Evolutionary conservation across 2,329 filamentous ascomycete species (phyloP).

Genomic region (Pyricularia sp.): DNA sequence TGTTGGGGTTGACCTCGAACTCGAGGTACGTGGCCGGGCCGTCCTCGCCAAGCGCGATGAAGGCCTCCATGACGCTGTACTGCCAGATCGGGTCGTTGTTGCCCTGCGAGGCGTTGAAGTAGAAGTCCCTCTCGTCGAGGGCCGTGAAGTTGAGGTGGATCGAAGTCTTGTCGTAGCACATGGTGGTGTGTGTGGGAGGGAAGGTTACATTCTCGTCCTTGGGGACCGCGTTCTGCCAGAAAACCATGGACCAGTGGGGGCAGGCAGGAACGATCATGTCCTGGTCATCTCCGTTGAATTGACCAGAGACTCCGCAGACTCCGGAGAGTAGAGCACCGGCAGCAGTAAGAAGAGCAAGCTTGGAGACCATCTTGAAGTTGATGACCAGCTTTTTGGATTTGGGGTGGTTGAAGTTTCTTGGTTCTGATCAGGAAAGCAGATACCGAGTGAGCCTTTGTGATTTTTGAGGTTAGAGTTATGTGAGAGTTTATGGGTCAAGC

Average conservation of each 20-base stretch:
- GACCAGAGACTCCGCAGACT: not conserved
- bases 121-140: constrained; percentile 34
- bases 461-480: not conserved
- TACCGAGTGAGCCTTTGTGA: not conserved
- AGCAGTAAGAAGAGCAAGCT: not conserved
- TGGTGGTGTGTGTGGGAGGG: constrained; percentile 32
- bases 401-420: not conserved
- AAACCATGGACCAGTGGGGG: constrained; percentile 23
- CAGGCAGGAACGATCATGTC: constrained; percentile 28
- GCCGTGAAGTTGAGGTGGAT: constrained; percentile 34
- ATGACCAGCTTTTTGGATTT: not conserved
- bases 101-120: constrained; percentile 29
- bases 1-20: constrained; percentile 41
- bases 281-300: not conserved
- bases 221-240: constrained; percentile 32
- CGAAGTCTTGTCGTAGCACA: constrained; percentile 33
- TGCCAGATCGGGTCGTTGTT: constrained; percentile 37
- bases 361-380: not conserved
- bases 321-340: not conserved
- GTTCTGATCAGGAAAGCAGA: not conserved
- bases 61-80: constrained; percentile 42
- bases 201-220: constrained; percentile 25
- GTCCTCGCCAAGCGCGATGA: constrained; percentile 33
- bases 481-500: not conserved
- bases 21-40: constrained; percentile 40